These are phyloP conservation scores for Ilex paraguariensis DNA, from an alignment of 305 asterid genomes.

Conservation along the genomic window DNA sequence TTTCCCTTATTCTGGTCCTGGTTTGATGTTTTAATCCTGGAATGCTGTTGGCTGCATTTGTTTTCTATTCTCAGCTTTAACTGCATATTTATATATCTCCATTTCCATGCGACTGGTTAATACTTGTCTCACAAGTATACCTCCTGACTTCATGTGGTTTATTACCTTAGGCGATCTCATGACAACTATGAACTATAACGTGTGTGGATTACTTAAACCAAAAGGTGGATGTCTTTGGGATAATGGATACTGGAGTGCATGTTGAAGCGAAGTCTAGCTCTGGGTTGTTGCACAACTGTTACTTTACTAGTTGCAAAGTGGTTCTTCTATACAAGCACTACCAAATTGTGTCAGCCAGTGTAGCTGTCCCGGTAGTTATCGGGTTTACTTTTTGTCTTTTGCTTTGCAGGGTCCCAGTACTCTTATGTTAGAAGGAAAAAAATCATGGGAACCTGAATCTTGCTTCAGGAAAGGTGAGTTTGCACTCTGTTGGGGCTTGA, in stretches of 20 bases:
- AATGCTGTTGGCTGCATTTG: not conserved
- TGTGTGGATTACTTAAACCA: no score
- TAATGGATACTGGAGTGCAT: not conserved
- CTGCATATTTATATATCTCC: no score
- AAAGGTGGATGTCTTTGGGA: not conserved
- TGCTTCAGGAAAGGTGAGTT: constrained; percentile 45
- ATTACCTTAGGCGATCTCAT: no score
- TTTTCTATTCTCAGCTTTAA: not conserved
- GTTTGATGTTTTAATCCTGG: not conserved
- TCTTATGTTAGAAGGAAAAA: constrained; percentile 80
- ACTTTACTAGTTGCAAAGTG: not conserved
- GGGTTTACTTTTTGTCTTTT: constrained; percentile 14
- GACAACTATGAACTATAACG: no score
- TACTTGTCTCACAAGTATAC: no score
- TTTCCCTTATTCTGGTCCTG: not conserved
- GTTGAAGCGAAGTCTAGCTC: not conserved
- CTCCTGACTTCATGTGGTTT: not conserved
- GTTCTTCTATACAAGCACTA: not conserved
- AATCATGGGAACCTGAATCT: constrained; percentile 20
- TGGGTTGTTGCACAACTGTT: no score
- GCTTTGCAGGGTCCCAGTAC: constrained; percentile 69
- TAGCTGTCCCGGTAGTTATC: not conserved
- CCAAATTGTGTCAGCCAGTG: not conserved
- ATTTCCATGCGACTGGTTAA: no score
- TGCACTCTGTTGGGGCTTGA: not conserved